Conservation (phyloP, 1,139 yeast species). For the Wickerhamomyces sp. region DNA sequence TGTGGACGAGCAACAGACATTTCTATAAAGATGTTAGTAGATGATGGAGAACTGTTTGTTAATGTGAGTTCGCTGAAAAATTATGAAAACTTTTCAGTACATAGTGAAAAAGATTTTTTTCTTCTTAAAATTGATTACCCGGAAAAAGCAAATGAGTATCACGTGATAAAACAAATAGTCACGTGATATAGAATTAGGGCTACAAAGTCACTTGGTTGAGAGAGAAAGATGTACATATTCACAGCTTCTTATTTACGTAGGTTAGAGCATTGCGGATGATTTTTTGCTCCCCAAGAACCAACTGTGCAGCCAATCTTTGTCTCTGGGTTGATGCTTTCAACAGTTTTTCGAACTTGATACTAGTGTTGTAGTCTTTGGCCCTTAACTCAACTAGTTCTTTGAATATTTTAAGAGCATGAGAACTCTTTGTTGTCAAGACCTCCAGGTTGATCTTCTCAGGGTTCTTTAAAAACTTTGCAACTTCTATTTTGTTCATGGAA, state of each 20-base stretch:
- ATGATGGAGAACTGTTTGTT: conserved; percentile 4
- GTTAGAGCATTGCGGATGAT: conserved; percentile 12
- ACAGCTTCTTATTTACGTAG: conserved; percentile 9
- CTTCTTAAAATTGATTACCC: background rate
- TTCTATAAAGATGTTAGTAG: conserved; percentile 19
- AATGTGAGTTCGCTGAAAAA: background rate
- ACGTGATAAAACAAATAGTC: background rate
- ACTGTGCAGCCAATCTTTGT: conserved; percentile 15
- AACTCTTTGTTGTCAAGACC: conserved; percentile 12
- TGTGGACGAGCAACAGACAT: conserved; percentile 71
- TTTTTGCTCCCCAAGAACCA: conserved; percentile 14
- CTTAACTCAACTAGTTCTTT: conserved; percentile 14
- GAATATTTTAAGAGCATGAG: conserved; percentile 17
- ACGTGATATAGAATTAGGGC: conserved; percentile 1
- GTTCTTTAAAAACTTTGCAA: conserved; percentile 19
- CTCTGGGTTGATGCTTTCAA: conserved; percentile 12
- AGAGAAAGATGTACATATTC: background rate
- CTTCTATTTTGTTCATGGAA: conserved; percentile 23
- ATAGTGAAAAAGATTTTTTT: background rate
- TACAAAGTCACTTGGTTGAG: background rate
- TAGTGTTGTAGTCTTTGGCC: conserved; percentile 9
- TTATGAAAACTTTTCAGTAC: conserved; percentile 8
- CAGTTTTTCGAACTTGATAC: conserved; percentile 6
- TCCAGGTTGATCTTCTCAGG: conserved; percentile 15
- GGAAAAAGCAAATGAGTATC: background rate